These are phyloP conservation scores for Porodaedalea pini DNA, from an alignment of 1,284 basidiomycete genomes.

Conservation along the genomic window DNA sequence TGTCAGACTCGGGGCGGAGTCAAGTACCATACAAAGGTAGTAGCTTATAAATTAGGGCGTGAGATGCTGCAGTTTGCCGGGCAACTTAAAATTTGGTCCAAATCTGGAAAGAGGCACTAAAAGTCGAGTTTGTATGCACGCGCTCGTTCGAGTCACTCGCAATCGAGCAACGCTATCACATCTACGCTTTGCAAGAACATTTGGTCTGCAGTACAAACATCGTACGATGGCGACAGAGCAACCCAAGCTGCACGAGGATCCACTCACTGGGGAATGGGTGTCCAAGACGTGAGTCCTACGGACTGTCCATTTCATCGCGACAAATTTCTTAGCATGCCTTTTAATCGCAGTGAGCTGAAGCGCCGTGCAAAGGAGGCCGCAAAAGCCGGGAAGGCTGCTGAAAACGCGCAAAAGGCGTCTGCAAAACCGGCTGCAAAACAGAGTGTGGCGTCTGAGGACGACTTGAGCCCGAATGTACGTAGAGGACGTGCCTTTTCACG, in stretches of 20 bases:
- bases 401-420: conserved; percentile 35
- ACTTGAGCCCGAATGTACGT: conserved; percentile 79
- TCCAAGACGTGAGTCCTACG: conserved; percentile 77
- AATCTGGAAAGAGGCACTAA: conserved; percentile 3
- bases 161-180: conserved; percentile 6
- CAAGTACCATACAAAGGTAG: not conserved
- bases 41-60: not conserved
- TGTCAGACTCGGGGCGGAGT: not conserved
- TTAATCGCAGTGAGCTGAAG: conserved; percentile 80
- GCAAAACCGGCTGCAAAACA: conserved; percentile 33
- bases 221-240: conserved; percentile 49
- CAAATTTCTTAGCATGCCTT: conserved; percentile 3
- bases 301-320: not conserved
- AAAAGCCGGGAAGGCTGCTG: conserved; percentile 77
- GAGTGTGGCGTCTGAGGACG: conserved; percentile 56
- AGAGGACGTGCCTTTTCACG: not conserved
- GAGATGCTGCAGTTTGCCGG: conserved; percentile 1
- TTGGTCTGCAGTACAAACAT: not conserved
- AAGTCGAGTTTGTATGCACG: conserved; percentile 12
- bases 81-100: not conserved
- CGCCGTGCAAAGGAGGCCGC: conserved; percentile 79
- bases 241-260: conserved; percentile 69
- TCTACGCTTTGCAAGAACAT: not conserved
- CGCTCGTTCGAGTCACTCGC: conserved; percentile 15
- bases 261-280: conserved; percentile 90